Percentiles rank a stretch among this genome's conserved stretches.
Evolutionary conservation across 805 yeast species (phyloP).

Genomic region (Metschnikowia borealis): DNA sequence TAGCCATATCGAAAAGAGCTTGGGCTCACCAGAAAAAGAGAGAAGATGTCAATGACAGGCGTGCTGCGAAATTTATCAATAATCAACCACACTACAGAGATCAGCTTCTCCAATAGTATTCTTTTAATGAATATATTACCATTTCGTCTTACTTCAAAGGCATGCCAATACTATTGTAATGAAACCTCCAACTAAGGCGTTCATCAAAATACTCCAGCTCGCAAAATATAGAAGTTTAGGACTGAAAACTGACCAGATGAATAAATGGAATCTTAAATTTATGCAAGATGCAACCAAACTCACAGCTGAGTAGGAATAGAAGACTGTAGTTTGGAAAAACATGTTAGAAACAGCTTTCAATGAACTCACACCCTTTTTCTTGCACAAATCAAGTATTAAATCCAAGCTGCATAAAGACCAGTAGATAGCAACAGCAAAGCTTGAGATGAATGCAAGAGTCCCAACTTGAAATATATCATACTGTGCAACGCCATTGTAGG

Average conservation of each 20-base stretch:
- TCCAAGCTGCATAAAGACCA: conserved; percentile 59
- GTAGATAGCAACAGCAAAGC: conserved; percentile 80
- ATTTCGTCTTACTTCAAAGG: neutral
- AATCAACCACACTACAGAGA: conserved; percentile 69
- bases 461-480: conserved; percentile 75
- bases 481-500: conserved; percentile 79
- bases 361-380: neutral
- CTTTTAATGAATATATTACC: neutral
- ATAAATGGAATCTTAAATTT: conserved; percentile 74
- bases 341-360: neutral
- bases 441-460: conserved; percentile 71
- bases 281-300: conserved; percentile 67
- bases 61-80: conserved; percentile 69
- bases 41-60: conserved; percentile 48
- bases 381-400: conserved; percentile 6
- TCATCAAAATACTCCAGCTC: conserved; percentile 63
- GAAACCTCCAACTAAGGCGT: conserved; percentile 28
- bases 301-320: conserved; percentile 57
- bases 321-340: conserved; percentile 23
- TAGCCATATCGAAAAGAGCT: conserved; percentile 48
- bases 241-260: conserved; percentile 96
- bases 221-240: conserved; percentile 82
- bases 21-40: conserved; percentile 55
- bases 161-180: conserved; percentile 7
- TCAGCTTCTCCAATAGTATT: conserved; percentile 31